Evolutionary conservation across 768 basidiomycete species (phyloP).

Genomic region (Dacryopinax primogenitus): DNA sequence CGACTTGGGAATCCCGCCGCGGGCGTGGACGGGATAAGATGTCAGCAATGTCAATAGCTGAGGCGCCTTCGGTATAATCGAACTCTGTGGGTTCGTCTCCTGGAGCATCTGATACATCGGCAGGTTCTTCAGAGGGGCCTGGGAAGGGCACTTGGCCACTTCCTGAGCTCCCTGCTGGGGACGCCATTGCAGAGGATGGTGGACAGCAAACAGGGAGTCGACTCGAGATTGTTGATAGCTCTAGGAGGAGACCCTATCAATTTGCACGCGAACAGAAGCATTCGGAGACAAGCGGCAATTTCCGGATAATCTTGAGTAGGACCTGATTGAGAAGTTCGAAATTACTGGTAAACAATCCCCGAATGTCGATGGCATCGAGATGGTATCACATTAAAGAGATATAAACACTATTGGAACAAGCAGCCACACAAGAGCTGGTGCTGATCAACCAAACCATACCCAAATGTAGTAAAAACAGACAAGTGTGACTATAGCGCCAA

Average conservation of each 20-base stretch:
- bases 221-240: too few species aligned
- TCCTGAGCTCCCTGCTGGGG: not conserved
- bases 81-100: constrained; percentile 8
- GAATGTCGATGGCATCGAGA: not conserved
- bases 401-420: not conserved
- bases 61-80: constrained; percentile 84
- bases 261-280: constrained; percentile 3
- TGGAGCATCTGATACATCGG: not conserved
- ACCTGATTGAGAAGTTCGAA: too few species aligned
- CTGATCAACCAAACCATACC: constrained; percentile 57
- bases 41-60: constrained; percentile 54
- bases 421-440: not conserved
- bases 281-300: too few species aligned
- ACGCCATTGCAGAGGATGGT: not conserved
- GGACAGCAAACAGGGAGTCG: not conserved
- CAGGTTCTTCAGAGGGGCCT: not conserved
- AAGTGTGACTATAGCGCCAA: constrained; percentile 74
- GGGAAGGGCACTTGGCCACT: not conserved
- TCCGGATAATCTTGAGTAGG: too few species aligned
- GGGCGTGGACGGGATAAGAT: constrained; percentile 33
- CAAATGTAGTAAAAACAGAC: constrained; percentile 89
- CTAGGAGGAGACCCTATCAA: constrained; percentile 5
- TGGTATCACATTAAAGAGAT: not conserved
- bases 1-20: constrained; percentile 58
- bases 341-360: too few species aligned